phyloP scores from a whole-genome alignment of 2,329 filamentous ascomycete species.

The Mycosphaerelloides madeirae region DNA sequence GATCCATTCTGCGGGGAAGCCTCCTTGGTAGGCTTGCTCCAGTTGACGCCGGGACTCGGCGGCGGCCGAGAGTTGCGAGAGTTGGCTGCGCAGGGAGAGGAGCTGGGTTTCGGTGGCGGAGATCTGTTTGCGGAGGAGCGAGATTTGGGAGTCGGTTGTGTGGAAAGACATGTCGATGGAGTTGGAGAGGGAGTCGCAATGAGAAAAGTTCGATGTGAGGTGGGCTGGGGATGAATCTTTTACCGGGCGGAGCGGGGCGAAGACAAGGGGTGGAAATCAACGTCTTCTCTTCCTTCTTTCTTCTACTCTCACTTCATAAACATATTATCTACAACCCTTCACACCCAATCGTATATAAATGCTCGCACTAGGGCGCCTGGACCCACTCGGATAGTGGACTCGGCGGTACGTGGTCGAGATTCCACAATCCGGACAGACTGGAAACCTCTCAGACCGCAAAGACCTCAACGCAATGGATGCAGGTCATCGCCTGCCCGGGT shows the following conservation, averaged over 20 bases:
- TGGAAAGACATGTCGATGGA: slow-evolving; percentile 11
- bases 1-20: slow-evolving; percentile 40
- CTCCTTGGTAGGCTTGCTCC: slow-evolving; percentile 32
- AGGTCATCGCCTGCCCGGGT: too few relatives aligned
- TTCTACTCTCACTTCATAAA: too few relatives aligned
- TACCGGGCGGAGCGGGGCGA: background rate
- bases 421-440: too few relatives aligned
- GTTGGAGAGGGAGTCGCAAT: background rate
- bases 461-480: too few relatives aligned
- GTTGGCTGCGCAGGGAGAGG: slow-evolving; percentile 36
- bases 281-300: too few relatives aligned
- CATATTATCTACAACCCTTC: too few relatives aligned
- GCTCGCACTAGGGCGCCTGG: too few relatives aligned
- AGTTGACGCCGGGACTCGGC: slow-evolving; percentile 25
- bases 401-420: too few relatives aligned
- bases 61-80: slow-evolving; percentile 39
- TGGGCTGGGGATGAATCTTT: background rate
- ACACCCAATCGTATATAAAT: too few relatives aligned
- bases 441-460: too few relatives aligned
- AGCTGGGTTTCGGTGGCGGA: slow-evolving; percentile 40
- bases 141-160: slow-evolving; percentile 27
- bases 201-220: background rate
- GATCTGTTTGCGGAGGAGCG: slow-evolving; percentile 41
- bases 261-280: too few relatives aligned
- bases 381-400: too few relatives aligned